phyloP scores from a whole-genome alignment of 441 rosid species.

The Mallotus japonicus region DNA sequence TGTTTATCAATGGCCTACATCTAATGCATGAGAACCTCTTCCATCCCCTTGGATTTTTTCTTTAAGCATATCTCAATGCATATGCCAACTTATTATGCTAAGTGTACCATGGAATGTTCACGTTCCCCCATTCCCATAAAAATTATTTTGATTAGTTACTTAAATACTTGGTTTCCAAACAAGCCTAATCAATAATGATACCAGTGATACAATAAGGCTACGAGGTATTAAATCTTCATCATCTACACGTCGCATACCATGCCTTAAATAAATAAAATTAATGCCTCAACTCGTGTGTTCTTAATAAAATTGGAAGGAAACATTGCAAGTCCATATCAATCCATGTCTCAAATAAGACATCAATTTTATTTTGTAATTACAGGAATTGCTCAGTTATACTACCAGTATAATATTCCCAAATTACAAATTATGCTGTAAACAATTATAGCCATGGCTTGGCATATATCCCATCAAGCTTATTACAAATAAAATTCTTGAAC shows the following conservation, averaged over 20 bases:
- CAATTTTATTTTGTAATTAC: neutral
- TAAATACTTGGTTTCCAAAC: neutral
- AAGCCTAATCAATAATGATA: neutral
- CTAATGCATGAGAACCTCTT: no score
- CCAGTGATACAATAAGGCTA: neutral
- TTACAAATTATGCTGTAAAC: no score
- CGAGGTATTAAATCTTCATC: neutral
- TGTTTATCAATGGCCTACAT: no score
- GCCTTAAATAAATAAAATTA: neutral
- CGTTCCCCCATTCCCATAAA: neutral
- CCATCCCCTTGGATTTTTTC: neutral
- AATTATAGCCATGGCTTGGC: no score
- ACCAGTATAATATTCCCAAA: neutral
- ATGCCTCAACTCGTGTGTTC: no score
- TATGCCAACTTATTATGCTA: neutral
- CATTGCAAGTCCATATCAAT: neutral
- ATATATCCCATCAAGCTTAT: neutral
- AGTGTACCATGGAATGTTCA: neutral
- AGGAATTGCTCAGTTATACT: neutral
- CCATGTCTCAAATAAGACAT: neutral
- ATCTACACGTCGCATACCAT: neutral
- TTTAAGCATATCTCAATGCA: neutral
- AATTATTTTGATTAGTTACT: neutral
- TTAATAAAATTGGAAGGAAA: neutral
- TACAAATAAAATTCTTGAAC: neutral